Evolutionary conservation across 106 monocot species (phyloP), one percentile per base, ranked within the genome.

Genomic region (Xerophyta viscosa): DNA sequence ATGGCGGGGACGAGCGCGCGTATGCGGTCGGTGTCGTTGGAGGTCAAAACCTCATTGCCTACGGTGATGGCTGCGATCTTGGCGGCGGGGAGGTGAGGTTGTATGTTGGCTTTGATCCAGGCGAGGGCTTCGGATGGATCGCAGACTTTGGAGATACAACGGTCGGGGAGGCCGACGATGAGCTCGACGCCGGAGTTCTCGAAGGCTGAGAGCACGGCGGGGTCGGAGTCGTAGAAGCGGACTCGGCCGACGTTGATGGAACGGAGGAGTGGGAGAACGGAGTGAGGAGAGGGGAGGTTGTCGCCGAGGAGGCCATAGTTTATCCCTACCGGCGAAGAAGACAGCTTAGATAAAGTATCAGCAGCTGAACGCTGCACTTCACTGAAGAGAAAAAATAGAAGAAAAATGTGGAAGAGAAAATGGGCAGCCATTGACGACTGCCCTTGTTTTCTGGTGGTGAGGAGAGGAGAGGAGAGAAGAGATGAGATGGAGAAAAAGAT

Each of bases 61-160:
- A 54, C 31, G n/a, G 53, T 54, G 15, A 54, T n/a, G 2, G 53
- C 53, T 19, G 53, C 53, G 53, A 54, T 54, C 53, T 54, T 54
- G n/a, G 53, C 19, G 6, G 53, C 30, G 5, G 53, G 30, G 30
- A 31, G 12, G 30, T 54, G 31, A 17, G 53, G 30, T n/a, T 29
- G 30, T 6, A 54, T 5, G 53, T 54, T 54, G 31, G 53, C 53
- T 15, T 54, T 54, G 2, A 31, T 20, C 53, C 53, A 54, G 2
- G 1, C 18, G 29, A 54, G 30, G 17, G 53, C 53, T 2, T 26
- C 53, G 3, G 11, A 6, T 26, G 53, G 30, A 19, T 54, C 53
- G 7, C 30, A 4, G 15, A 54, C 18, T 3, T 29, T 31, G 13
- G 30, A 1, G 31, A 54, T 18, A 30, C 53, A 54, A 30, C 53